Conservation (phyloP, 306 rosid genomes). For the Echinosophora koreensis region DNA sequence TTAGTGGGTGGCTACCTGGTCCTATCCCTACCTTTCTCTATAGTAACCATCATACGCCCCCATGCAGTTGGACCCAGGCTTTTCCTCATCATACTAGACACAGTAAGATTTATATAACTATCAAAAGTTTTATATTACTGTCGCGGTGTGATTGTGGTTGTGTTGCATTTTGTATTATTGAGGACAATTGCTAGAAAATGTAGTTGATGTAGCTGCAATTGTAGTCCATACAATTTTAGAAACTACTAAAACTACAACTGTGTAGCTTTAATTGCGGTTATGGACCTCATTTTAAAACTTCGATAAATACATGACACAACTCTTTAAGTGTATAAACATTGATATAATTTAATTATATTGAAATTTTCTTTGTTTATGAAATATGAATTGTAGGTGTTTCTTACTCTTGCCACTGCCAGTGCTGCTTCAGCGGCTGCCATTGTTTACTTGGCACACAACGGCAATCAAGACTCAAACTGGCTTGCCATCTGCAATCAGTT, state of each 20-base stretch:
- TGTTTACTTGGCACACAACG: conserved; percentile 86
- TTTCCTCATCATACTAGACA: conserved; percentile 75
- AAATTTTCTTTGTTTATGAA: background rate
- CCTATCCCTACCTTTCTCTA: conserved; percentile 84
- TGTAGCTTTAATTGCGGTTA: too few species aligned
- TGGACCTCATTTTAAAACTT: too few species aligned
- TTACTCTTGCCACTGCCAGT: conserved; percentile 70
- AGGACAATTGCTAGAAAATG: too few species aligned
- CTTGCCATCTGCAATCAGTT: conserved; percentile 85
- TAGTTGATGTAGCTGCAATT: too few species aligned
- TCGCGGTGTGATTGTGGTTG: too few species aligned
- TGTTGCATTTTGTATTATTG: too few species aligned
- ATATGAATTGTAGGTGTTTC: conserved; percentile 56
- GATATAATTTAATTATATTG: background rate
- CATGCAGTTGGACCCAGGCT: conserved; percentile 71
- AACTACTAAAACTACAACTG: too few species aligned
- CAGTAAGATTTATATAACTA: conserved; percentile 49
- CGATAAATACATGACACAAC: background rate
- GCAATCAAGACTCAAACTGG: conserved; percentile 86
- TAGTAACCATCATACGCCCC: conserved; percentile 76
- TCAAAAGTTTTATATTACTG: too few species aligned
- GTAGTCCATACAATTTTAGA: too few species aligned
- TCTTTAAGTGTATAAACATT: background rate
- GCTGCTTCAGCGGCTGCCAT: conserved; percentile 83
- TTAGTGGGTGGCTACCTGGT: conserved; percentile 79